phyloP scores from a whole-genome alignment of 1,284 basidiomycete species.

The Cryptococcus sp. region DNA sequence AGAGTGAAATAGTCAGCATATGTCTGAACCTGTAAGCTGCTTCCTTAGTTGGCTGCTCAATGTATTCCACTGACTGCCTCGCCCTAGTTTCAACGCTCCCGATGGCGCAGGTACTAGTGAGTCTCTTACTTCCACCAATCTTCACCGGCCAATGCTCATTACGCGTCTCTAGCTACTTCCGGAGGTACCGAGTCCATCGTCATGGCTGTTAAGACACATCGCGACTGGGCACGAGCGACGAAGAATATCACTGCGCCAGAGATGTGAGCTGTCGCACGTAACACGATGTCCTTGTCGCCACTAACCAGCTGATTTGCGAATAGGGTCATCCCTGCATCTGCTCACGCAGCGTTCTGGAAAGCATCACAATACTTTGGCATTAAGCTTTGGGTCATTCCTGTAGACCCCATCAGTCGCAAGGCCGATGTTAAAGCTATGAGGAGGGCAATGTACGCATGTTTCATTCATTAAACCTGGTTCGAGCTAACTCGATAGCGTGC shows the following conservation, averaged over 20 bases:
- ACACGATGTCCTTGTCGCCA: background rate
- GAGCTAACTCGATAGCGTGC: background rate
- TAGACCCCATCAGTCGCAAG: slow-evolving; percentile 77
- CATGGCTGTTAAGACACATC: slow-evolving; percentile 84
- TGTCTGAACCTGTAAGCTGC: slow-evolving; percentile 66
- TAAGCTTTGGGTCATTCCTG: slow-evolving; percentile 85
- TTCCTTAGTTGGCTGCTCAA: background rate
- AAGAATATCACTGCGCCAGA: slow-evolving; percentile 91
- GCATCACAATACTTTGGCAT: slow-evolving; percentile 87
- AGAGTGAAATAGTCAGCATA: slow-evolving; percentile 95
- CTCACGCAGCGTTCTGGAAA: slow-evolving; percentile 95
- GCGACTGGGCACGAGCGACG: slow-evolving; percentile 83
- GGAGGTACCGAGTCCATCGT: slow-evolving; percentile 94
- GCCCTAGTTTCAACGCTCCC: slow-evolving; percentile 72
- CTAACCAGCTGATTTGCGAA: slow-evolving; percentile 6
- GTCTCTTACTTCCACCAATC: slow-evolving; percentile 1
- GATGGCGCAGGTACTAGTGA: slow-evolving; percentile 76
- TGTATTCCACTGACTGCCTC: slow-evolving; percentile 4
- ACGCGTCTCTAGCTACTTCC: slow-evolving; percentile 63
- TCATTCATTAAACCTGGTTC: slow-evolving; percentile 1
- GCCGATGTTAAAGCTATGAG: slow-evolving; percentile 75
- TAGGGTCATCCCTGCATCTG: slow-evolving; percentile 80
- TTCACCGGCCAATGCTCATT: background rate
- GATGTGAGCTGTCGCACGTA: slow-evolving; percentile 62
- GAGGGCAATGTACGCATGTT: slow-evolving; percentile 73